A percentile compares a stretch with the other conserved stretches of the same genome.
Conservation (phyloP, 139 green algal species). For the Gonium pectorale region DNA sequence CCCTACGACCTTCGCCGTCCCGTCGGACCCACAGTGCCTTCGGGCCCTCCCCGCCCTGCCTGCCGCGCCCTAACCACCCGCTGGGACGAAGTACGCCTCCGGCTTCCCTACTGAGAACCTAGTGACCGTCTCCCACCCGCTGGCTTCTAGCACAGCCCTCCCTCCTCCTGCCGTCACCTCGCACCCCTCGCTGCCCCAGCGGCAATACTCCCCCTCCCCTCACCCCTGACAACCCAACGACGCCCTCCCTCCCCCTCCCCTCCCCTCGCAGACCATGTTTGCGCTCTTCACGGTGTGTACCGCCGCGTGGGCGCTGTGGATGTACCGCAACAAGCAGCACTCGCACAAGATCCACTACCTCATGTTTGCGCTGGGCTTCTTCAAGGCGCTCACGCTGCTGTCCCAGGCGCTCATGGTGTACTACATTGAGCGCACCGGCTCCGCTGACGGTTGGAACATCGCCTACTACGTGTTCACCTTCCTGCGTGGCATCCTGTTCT, state of each 20-base stretch:
- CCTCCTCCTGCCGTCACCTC: neutral
- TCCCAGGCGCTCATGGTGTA: conserved; percentile 85
- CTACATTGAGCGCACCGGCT: conserved; percentile 81
- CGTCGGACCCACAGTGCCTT: too few relatives aligned
- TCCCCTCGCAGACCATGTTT: conserved; percentile 82
- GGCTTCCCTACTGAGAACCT: neutral
- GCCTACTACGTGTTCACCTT: conserved; percentile 98
- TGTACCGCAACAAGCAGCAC: conserved; percentile 62
- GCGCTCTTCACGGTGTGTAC: conserved; percentile 73
- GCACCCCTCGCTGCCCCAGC: too few relatives aligned
- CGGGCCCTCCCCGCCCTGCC: too few relatives aligned
- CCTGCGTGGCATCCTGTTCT: conserved; percentile 92
- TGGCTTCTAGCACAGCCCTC: too few relatives aligned
- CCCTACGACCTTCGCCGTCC: too few relatives aligned
- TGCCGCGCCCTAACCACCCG: too few relatives aligned
- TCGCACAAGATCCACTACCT: conserved; percentile 93
- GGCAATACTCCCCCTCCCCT: too few relatives aligned
- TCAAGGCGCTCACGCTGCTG: conserved; percentile 92
- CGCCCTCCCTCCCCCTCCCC: neutral
- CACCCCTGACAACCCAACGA: too few relatives aligned
- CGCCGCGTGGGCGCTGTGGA: conserved; percentile 70
- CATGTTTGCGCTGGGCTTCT: conserved; percentile 89
- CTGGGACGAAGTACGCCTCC: too few relatives aligned
- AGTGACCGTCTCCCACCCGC: too few relatives aligned
- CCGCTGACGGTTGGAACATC: conserved; percentile 94